phyloP scores from a whole-genome alignment of 768 basidiomycete species.

The Tricholomella constricta region DNA sequence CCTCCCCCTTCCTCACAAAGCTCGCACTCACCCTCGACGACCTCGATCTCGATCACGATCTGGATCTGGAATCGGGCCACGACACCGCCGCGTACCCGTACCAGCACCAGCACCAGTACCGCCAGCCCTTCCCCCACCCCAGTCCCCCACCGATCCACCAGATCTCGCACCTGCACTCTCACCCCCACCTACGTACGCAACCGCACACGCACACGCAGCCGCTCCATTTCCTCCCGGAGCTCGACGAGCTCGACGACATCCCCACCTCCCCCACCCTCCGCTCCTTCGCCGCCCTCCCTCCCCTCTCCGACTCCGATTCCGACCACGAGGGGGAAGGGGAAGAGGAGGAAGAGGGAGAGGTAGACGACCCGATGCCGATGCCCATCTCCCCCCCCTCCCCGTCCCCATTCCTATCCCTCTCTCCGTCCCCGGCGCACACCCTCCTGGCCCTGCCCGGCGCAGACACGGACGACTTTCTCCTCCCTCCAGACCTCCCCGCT shows the following conservation, averaged over 20 bases:
- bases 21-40: too few species aligned
- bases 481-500: slow-evolving; percentile 7
- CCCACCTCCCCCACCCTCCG: slow-evolving; percentile 21
- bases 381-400: slow-evolving; percentile 32
- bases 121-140: not conserved
- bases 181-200: too few species aligned
- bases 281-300: slow-evolving; percentile 22
- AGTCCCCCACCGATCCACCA: slow-evolving; percentile 5
- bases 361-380: too few species aligned
- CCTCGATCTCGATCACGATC: not conserved
- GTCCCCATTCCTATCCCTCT: slow-evolving; percentile 26
- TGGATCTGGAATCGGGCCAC: not conserved
- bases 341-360: too few species aligned
- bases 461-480: slow-evolving; percentile 35
- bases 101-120: not conserved
- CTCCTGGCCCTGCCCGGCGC: slow-evolving; percentile 36
- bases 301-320: slow-evolving; percentile 30
- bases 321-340: slow-evolving; percentile 22
- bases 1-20: slow-evolving; percentile 10
- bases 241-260: slow-evolving; percentile 7
- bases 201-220: too few species aligned
- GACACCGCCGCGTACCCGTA: too few species aligned
- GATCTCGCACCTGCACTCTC: not conserved
- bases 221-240: slow-evolving; percentile 11
- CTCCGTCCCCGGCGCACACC: slow-evolving; percentile 23